Base-by-base conservation (phyloP, 2,329 filamentous ascomycete genomes). In the Colletotrichum godetiae region DNA sequence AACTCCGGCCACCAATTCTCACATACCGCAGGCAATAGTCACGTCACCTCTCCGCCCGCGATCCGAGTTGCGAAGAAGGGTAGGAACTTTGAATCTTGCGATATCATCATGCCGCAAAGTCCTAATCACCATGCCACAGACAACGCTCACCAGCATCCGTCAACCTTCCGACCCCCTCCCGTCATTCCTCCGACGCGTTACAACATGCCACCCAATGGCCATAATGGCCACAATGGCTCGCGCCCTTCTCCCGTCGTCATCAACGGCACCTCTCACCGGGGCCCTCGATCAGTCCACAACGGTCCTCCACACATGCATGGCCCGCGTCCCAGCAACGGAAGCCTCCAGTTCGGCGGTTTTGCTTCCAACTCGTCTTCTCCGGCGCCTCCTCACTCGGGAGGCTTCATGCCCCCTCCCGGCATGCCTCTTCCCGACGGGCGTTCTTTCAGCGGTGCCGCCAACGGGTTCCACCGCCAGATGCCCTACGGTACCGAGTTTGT, bases 281-380 rank as follows among this genome's bases (percentile, higher is more conserved):
- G 79, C 24, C 78, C 80, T 68, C 80, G 80, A n/a, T 80, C 78
- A 19, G 80, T 79, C 31, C 78, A 81, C 42, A 82, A 82, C 55
- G 81, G 81, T 29, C 83, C 79, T 19, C 79, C 77, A 24, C 79
- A 78, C 37, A 79, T 87, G 76, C 88, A 90, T 75, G 87, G 89
- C 64, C 79, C 85, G 53, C 89, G 88, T 67, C 86, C 85, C 15
- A 91, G 88, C 78, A 87, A 87, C 72, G 85, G 88, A 49, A 90
- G 86, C 78, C 81, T 91, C 5, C 85, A 90, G 74, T 91, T 92
- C 76, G 88, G 88, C 42, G 84, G 83, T 7, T 88, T 89, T 74
- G 87, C 85, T 22, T 92, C 90, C 13, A 87, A 88, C 76, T 87
- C 85, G 66, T 88, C 90, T 0, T 92, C 90, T 5, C 90, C 90